phyloP scores from a whole-genome alignment of 169 alveolate species.

The Plasmodium berghei region DNA sequence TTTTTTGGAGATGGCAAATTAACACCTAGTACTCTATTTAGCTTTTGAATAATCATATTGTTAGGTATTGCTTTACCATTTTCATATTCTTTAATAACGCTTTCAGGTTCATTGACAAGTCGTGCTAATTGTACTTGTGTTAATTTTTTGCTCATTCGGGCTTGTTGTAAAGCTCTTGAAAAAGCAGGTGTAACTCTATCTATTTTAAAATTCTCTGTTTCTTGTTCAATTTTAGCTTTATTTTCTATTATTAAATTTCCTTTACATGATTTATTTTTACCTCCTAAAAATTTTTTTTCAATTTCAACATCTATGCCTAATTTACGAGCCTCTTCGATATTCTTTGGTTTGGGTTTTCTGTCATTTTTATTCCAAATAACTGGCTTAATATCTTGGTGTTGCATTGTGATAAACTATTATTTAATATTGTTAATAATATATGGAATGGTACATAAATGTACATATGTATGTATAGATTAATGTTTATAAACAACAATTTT shows the following conservation, averaged over 20 bases:
- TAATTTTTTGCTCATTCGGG: slow-evolving; percentile 78
- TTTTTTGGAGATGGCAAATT: slow-evolving; percentile 80
- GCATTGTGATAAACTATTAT: slow-evolving; percentile 28
- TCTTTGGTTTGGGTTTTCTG: slow-evolving; percentile 45
- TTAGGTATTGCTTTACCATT: slow-evolving; percentile 86
- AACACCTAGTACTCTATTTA: slow-evolving; percentile 82
- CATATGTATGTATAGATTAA: too few species aligned
- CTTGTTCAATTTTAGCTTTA: slow-evolving; percentile 85
- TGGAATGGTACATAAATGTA: too few species aligned
- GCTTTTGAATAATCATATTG: slow-evolving; percentile 80
- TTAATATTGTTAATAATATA: not conserved
- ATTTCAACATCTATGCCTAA: slow-evolving; percentile 69
- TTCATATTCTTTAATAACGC: slow-evolving; percentile 84
- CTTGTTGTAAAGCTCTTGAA: slow-evolving; percentile 86
- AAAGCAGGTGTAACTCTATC: slow-evolving; percentile 84
- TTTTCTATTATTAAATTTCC: slow-evolving; percentile 77
- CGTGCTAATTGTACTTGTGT: slow-evolving; percentile 82
- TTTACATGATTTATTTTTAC: slow-evolving; percentile 67
- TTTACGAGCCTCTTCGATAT: slow-evolving; percentile 51
- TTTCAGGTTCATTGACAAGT: slow-evolving; percentile 78
- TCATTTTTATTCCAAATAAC: slow-evolving; percentile 69
- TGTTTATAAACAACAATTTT: not conserved
- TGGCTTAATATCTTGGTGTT: slow-evolving; percentile 73
- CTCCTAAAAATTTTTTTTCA: slow-evolving; percentile 56
- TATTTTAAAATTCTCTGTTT: slow-evolving; percentile 82